Percentiles rank a stretch among this genome's conserved stretches.
Evolutionary conservation across 495 filamentous ascomycete species (phyloP).

Genomic region (Hyaloscypha finlandica): DNA sequence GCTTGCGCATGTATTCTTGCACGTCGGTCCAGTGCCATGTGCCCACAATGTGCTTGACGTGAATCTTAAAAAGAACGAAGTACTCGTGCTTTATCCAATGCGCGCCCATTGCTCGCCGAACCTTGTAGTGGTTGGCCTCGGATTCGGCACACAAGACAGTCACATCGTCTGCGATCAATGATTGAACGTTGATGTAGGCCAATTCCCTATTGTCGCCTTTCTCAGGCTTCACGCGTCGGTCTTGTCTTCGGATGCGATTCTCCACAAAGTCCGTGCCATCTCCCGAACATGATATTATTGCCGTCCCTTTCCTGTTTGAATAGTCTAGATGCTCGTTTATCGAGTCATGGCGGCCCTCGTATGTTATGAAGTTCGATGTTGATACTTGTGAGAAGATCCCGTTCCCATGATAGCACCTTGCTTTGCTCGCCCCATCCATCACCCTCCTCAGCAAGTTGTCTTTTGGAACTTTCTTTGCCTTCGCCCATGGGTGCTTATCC

Average conservation of each 20-base stretch:
- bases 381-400: slow-evolving; percentile 4
- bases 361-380: background rate
- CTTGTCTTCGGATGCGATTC: background rate
- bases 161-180: slow-evolving; percentile 8
- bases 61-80: slow-evolving; percentile 7
- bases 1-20: slow-evolving; percentile 6
- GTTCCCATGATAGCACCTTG: slow-evolving; percentile 1
- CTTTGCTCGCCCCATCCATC: slow-evolving; percentile 3
- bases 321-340: slow-evolving; percentile 9
- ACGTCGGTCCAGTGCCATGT: slow-evolving; percentile 16
- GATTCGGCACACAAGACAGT: slow-evolving; percentile 14
- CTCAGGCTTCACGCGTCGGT: background rate
- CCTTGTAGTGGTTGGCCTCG: slow-evolving; percentile 9
- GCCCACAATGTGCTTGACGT: slow-evolving; percentile 14
- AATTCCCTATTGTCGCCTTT: slow-evolving; percentile 5
- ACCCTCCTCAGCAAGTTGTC: background rate
- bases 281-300: slow-evolving; percentile 8
- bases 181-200: slow-evolving; percentile 14
- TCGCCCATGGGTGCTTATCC: background rate
- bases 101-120: background rate
- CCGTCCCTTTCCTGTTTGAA: background rate
- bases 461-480: background rate
- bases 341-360: background rate
- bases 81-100: slow-evolving; percentile 10
- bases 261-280: background rate